phyloP scores from a whole-genome alignment of 768 basidiomycete species.

The Mycena vulgaris region DNA sequence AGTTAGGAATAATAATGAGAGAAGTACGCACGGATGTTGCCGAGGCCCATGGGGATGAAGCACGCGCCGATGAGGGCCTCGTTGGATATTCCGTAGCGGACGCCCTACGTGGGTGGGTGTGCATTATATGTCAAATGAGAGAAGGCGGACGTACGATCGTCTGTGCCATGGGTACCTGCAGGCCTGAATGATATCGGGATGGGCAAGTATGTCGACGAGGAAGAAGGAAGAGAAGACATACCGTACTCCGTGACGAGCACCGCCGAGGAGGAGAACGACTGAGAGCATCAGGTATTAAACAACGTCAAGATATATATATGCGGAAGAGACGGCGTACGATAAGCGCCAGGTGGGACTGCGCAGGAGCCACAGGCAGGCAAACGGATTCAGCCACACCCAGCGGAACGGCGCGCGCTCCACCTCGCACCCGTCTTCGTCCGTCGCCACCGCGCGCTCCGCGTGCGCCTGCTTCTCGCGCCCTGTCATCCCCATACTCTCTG shows the following conservation, averaged over 20 bases:
- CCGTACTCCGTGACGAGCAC: constrained; percentile 59
- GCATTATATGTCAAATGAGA: not conserved
- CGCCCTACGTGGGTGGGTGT: no score
- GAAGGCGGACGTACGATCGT: constrained; percentile 66
- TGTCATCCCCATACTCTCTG: constrained; percentile 60
- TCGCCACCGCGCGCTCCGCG: constrained; percentile 2
- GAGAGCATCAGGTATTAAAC: not conserved
- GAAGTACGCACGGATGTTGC: constrained; percentile 67
- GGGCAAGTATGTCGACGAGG: no score
- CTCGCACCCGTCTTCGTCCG: no score
- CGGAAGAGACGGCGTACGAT: constrained; percentile 63
- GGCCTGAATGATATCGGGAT: constrained; percentile 56
- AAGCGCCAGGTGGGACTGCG: constrained; percentile 70
- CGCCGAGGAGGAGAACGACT: constrained; percentile 51
- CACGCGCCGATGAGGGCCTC: constrained; percentile 72
- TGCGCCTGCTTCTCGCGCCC: constrained; percentile 65
- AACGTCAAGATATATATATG: not conserved
- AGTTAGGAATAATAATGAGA: no score
- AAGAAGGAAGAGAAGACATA: constrained; percentile 40
- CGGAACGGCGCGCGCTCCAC: constrained; percentile 1
- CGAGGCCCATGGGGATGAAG: constrained; percentile 73
- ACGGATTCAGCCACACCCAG: constrained; percentile 72
- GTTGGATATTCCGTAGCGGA: constrained; percentile 68
- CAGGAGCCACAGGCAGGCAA: constrained; percentile 65
- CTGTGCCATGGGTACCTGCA: constrained; percentile 75